phyloP scores from a whole-genome alignment of 2,329 filamentous ascomycete species.

The Sphaerulina musiva region DNA sequence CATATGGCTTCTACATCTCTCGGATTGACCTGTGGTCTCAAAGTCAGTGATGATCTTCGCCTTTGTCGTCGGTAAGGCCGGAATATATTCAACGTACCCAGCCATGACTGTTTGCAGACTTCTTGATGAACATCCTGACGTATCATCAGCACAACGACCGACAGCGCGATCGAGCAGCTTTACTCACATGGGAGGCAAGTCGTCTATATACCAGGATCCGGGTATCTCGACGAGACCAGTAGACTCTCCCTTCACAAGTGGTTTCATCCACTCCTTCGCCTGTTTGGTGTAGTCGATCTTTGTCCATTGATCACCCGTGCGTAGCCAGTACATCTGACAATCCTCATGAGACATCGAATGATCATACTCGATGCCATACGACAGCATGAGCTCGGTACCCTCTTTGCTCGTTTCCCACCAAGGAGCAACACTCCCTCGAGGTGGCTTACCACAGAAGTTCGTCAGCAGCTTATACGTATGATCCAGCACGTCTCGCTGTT shows the following conservation, averaged over 20 bases:
- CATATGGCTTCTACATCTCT: conserved; percentile 57
- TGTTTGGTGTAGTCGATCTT: conserved; percentile 60
- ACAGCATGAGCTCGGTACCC: conserved; percentile 56
- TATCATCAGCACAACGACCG: neutral
- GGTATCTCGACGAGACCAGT: conserved; percentile 60
- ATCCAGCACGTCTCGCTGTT: conserved; percentile 65
- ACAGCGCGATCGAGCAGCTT: conserved; percentile 34
- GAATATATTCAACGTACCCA: conserved; percentile 29
- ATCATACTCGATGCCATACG: conserved; percentile 63
- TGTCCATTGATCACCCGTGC: conserved; percentile 58
- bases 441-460: conserved; percentile 62
- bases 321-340: conserved; percentile 55
- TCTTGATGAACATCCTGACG: conserved; percentile 61
- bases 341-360: conserved; percentile 61
- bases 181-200: conserved; percentile 59
- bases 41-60: neutral
- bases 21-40: conserved; percentile 31
- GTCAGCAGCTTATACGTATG: conserved; percentile 65
- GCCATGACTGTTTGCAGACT: conserved; percentile 55
- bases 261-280: conserved; percentile 60
- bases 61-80: neutral
- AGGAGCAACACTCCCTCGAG: conserved; percentile 62
- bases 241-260: conserved; percentile 50
- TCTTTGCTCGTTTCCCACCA: conserved; percentile 68
- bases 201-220: conserved; percentile 34